Percentiles rank a stretch among this genome's conserved stretches.
Evolutionary conservation across 495 filamentous ascomycete species (phyloP).

Genomic region (Penicillium lagena): DNA sequence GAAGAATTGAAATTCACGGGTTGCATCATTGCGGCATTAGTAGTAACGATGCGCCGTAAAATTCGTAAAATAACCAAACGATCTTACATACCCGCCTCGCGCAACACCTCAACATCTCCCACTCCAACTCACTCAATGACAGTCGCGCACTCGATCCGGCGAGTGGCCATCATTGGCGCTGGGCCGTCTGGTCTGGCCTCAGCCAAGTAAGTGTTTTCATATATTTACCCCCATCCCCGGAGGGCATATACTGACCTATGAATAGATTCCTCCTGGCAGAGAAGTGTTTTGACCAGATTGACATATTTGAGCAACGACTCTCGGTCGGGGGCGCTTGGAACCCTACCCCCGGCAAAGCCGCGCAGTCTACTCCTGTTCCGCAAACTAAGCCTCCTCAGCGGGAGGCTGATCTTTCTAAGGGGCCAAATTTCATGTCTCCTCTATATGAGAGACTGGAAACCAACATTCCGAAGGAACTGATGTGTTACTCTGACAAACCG

Average conservation of each 20-base stretch:
- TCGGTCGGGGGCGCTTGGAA: conserved; percentile 82
- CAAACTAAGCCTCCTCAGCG: conserved; percentile 37
- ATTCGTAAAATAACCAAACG: not conserved
- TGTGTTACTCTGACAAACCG: conserved; percentile 67
- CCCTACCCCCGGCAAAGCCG: conserved; percentile 34
- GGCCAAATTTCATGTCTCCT: conserved; percentile 53
- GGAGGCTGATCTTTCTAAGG: conserved; percentile 37
- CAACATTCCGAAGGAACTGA: conserved; percentile 78
- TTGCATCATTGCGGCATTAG: too few species aligned
- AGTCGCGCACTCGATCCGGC: conserved; percentile 20
- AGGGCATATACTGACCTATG: conserved; percentile 2
- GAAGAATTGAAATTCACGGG: too few species aligned
- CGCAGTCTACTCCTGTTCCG: conserved; percentile 25
- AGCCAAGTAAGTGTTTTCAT: conserved; percentile 26
- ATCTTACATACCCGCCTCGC: not conserved
- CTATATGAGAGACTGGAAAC: conserved; percentile 78
- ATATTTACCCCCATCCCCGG: not conserved
- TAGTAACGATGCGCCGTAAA: too few species aligned
- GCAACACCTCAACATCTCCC: not conserved
- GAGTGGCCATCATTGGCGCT: conserved; percentile 40
- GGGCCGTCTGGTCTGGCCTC: conserved; percentile 39
- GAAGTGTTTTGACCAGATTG: conserved; percentile 59
- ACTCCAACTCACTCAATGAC: conserved; percentile 9
- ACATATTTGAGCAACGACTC: conserved; percentile 74
- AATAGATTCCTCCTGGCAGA: conserved; percentile 69